These are phyloP conservation scores for Fusarium heterosporum DNA, from an alignment of 2,329 filamentous ascomycete species.

Conservation along the genomic window DNA sequence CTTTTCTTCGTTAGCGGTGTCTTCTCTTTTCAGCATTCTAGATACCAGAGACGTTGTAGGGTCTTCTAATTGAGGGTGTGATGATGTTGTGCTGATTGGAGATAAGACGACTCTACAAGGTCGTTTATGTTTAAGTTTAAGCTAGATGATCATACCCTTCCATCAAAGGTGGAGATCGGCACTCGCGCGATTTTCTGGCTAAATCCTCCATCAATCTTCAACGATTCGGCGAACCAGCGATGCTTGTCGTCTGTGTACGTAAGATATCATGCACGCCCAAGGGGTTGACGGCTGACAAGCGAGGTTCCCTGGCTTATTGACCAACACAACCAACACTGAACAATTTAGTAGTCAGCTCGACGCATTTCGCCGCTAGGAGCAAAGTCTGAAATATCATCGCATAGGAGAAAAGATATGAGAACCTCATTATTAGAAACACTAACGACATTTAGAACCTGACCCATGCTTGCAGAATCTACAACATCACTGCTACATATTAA, in stretches of 20 bases:
- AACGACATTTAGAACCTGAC: too few species aligned
- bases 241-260: conserved; percentile 2
- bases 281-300: conserved; percentile 2
- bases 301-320: neutral
- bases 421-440: too few species aligned
- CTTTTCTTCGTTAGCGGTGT: neutral
- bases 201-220: neutral
- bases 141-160: conserved; percentile 13
- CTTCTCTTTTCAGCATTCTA: neutral
- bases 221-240: neutral
- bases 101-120: neutral
- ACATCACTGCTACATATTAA: too few species aligned
- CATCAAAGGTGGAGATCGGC: conserved; percentile 14
- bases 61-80: neutral
- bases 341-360: too few species aligned
- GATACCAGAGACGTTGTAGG: neutral
- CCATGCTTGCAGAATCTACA: too few species aligned
- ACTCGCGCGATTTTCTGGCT: conserved; percentile 27
- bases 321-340: neutral
- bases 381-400: neutral
- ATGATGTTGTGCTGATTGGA: neutral
- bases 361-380: neutral
- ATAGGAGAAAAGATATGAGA: too few species aligned
- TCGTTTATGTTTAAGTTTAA: conserved; percentile 10
- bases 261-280: conserved; percentile 14